Evolutionary conservation across 2,329 filamentous ascomycete genomes (phyloP).

Genomic region (Fusarium vanettenii): DNA sequence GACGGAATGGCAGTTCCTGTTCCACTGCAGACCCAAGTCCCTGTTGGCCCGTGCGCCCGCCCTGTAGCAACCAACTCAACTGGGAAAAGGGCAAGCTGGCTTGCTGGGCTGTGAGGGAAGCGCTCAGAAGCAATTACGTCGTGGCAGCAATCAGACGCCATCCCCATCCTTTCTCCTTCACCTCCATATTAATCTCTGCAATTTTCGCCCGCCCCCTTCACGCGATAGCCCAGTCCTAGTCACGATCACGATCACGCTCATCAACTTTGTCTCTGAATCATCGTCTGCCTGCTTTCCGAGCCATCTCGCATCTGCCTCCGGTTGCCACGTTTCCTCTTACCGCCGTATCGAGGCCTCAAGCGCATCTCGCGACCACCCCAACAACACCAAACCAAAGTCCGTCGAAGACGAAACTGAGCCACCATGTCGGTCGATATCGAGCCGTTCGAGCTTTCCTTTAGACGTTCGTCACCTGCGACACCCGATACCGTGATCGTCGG

Average conservation of each 20-base stretch:
- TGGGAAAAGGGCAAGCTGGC: conserved; percentile 32
- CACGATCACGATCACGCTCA: conserved; percentile 14
- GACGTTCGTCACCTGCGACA: conserved; percentile 71
- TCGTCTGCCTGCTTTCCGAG: conserved; percentile 8
- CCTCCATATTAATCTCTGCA: conserved; percentile 21
- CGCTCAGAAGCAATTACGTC: conserved; percentile 38
- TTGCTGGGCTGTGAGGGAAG: not conserved
- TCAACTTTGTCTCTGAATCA: conserved; percentile 22
- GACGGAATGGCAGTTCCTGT: not conserved
- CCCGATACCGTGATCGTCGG: conserved; percentile 9
- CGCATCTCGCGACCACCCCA: conserved; percentile 38
- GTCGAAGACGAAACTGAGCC: conserved; percentile 32
- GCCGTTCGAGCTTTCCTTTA: conserved; percentile 91
- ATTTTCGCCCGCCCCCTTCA: conserved; percentile 17
- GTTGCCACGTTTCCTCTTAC: conserved; percentile 44
- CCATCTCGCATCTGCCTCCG: conserved; percentile 15
- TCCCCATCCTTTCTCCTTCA: conserved; percentile 23
- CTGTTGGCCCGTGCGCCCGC: conserved; percentile 29
- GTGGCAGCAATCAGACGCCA: conserved; percentile 26
- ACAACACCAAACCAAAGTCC: conserved; percentile 9
- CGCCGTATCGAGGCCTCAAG: conserved; percentile 11
- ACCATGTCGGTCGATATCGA: conserved; percentile 96
- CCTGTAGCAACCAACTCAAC: conserved; percentile 25
- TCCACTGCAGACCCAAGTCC: conserved; percentile 19
- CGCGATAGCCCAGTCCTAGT: conserved; percentile 14